These are phyloP conservation scores for Dryadomyces quercus-mongolicae DNA, from an alignment of 2,329 filamentous ascomycete genomes.

Conservation along the genomic window DNA sequence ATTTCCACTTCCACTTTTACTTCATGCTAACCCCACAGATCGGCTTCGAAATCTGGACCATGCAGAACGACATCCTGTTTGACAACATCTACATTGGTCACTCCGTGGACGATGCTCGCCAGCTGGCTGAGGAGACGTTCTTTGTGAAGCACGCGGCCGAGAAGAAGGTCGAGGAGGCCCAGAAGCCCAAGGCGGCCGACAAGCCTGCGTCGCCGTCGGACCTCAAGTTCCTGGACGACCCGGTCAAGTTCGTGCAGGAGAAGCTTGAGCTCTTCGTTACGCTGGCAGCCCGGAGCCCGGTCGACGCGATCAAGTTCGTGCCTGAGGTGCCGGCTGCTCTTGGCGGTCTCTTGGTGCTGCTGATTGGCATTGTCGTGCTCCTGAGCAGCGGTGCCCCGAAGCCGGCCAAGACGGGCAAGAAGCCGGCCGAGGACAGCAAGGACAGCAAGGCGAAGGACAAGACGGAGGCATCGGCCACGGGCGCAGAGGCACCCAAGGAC, in stretches of 20 bases:
- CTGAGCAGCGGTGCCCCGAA: slow-evolving; percentile 52
- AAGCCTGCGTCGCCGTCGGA: slow-evolving; percentile 60
- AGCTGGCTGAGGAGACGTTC: slow-evolving; percentile 82
- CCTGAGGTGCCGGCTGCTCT: slow-evolving; percentile 82
- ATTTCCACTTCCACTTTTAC: background rate
- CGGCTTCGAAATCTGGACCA: slow-evolving; percentile 99
- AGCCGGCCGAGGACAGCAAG: slow-evolving; percentile 41
- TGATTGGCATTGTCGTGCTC: slow-evolving; percentile 47
- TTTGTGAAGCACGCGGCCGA: slow-evolving; percentile 78
- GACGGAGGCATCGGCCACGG: slow-evolving; percentile 46
- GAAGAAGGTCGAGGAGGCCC: slow-evolving; percentile 64
- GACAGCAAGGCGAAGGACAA: slow-evolving; percentile 59
- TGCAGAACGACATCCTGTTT: slow-evolving; percentile 97
- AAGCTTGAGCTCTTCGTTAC: slow-evolving; percentile 86
- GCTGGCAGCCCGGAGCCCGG: slow-evolving; percentile 67
- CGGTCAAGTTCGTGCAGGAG: slow-evolving; percentile 76
- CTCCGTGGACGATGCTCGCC: slow-evolving; percentile 83
- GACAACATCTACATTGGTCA: slow-evolving; percentile 99
- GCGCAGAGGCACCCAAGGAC: slow-evolving; percentile 61
- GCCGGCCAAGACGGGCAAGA: slow-evolving; percentile 46
- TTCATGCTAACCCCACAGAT: slow-evolving; percentile 40
- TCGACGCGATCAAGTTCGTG: slow-evolving; percentile 77
- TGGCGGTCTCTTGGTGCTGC: slow-evolving; percentile 57
- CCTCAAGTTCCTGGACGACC: slow-evolving; percentile 84
- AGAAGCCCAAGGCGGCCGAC: slow-evolving; percentile 61